Evolutionary conservation across 176 grass and related monocot species (phyloP).

Genomic region (Bromus sterilis): DNA sequence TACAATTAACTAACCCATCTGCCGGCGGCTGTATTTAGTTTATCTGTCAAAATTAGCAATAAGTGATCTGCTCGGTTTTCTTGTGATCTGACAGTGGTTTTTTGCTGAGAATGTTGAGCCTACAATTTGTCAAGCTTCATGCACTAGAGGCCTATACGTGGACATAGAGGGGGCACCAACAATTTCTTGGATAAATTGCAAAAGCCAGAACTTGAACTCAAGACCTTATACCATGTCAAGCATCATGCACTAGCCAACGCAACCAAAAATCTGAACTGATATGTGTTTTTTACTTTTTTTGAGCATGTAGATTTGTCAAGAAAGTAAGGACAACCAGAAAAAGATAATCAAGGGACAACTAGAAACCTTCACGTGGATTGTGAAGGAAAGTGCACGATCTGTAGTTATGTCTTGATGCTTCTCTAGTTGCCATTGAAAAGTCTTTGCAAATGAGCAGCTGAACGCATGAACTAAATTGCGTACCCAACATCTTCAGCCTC

Average conservation of each 20-base stretch:
- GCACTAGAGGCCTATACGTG: too few species aligned
- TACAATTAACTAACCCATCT: background rate
- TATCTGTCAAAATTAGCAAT: background rate
- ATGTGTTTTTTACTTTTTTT: too few species aligned
- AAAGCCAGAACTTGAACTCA: too few species aligned
- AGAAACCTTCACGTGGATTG: background rate
- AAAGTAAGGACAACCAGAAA: background rate
- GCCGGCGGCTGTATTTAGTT: background rate
- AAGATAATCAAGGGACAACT: background rate
- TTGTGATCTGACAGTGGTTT: background rate
- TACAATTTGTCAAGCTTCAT: too few species aligned
- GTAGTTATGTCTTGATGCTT: conserved; percentile 1
- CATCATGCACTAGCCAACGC: too few species aligned
- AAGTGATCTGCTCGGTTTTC: background rate
- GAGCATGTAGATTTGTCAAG: background rate
- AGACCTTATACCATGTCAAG: too few species aligned
- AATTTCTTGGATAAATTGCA: too few species aligned
- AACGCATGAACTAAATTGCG: background rate
- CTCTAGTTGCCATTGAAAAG: background rate
- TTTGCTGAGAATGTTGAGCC: background rate
- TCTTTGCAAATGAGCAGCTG: background rate
- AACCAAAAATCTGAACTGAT: too few species aligned
- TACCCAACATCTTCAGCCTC: background rate
- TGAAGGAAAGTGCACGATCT: background rate
- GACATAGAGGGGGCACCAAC: too few species aligned